Evolutionary conservation across 768 basidiomycete genomes (phyloP).

Genomic region (Russula olivacea): DNA sequence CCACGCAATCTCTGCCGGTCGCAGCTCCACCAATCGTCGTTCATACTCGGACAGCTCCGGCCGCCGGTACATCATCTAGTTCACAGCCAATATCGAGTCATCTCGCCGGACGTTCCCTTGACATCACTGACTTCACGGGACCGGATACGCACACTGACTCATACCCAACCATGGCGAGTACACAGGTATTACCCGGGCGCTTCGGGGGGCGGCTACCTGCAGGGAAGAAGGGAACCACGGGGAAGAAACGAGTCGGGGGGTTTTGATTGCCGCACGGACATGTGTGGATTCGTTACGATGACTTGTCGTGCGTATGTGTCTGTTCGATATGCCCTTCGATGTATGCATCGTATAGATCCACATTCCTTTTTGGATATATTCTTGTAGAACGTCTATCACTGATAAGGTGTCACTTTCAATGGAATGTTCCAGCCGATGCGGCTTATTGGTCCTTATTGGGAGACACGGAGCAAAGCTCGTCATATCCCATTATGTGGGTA

Average conservation of each 20-base stretch:
- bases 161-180: conserved; percentile 43
- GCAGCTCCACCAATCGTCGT: background rate
- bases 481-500: background rate
- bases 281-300: background rate
- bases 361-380: background rate
- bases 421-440: background rate
- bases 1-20: background rate
- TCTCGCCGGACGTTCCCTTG: background rate
- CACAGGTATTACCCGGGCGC: conserved; percentile 65
- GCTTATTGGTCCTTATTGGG: background rate
- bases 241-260: conserved; percentile 68
- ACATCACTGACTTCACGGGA: background rate
- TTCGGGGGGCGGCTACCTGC: conserved; percentile 53
- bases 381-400: too few species aligned
- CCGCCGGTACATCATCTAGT: background rate
- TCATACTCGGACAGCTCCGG: background rate
- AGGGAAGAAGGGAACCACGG: conserved; percentile 40
- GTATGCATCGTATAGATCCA: too few species aligned
- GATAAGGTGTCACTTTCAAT: background rate
- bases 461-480: background rate
- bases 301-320: too few species aligned
- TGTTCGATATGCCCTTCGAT: too few species aligned
- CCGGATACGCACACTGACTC: background rate
- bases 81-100: conserved; percentile 1
- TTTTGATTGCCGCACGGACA: conserved; percentile 41